A percentile compares a stretch with the other conserved stretches of the same genome.
These are phyloP conservation scores for Lagenaria siceraria DNA, from an alignment of 306 rosid species.

Conservation along the genomic window DNA sequence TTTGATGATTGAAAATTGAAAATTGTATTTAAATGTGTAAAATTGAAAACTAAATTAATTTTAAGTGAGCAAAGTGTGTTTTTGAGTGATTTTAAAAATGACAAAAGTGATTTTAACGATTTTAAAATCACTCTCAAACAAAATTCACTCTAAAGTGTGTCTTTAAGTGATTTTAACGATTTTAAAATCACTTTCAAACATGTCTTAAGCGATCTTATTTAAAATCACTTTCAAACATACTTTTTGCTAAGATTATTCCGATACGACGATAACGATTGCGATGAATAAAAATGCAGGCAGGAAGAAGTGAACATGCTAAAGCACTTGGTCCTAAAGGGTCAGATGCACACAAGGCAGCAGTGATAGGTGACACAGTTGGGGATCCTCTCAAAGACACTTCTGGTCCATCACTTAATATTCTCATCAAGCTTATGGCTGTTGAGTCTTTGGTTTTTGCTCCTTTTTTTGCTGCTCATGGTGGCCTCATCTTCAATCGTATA, in stretches of 20 bases:
- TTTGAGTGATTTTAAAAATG: too few relatives aligned
- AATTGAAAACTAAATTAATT: too few relatives aligned
- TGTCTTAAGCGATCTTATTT: too few relatives aligned
- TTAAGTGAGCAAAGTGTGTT: too few relatives aligned
- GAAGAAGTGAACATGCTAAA: constrained; percentile 43
- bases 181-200: too few relatives aligned
- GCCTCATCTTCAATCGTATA: constrained; percentile 58
- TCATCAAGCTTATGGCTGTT: constrained; percentile 91
- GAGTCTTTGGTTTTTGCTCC: constrained; percentile 95
- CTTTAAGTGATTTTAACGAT: too few relatives aligned
- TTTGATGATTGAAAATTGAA: too few relatives aligned
- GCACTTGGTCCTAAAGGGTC: constrained; percentile 62
- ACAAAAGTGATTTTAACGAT: too few relatives aligned
- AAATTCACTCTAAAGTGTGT: too few relatives aligned
- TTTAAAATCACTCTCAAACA: too few relatives aligned
- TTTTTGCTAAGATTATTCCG: not conserved
- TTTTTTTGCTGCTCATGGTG: constrained; percentile 90
- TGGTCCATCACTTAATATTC: constrained; percentile 95
- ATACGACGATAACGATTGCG: not conserved
- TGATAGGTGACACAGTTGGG: constrained; percentile 93
- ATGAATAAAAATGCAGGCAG: constrained; percentile 20
- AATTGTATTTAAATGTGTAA: too few relatives aligned
- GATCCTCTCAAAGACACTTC: constrained; percentile 96
- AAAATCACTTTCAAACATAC: not conserved
- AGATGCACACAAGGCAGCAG: constrained; percentile 80